Conservation (phyloP, 2,329 filamentous ascomycete genomes). For the Fusarium euwallaceae region DNA sequence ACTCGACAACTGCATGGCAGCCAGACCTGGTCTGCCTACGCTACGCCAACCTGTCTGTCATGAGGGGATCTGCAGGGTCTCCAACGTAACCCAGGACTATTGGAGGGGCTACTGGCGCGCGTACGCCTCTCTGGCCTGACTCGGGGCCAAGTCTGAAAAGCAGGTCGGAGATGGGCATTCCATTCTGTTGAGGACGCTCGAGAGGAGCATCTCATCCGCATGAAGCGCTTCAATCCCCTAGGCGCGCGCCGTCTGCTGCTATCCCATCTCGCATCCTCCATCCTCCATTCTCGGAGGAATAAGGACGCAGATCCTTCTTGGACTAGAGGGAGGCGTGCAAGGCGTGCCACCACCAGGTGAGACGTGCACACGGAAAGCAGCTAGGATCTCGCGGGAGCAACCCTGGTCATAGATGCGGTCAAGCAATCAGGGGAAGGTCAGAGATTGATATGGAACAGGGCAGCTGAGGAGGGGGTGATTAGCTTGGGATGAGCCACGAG, state of each 20-base stretch:
- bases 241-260: neutral
- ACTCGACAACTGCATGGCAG: constrained; percentile 12
- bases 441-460: constrained; percentile 34
- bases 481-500: neutral
- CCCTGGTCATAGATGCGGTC: constrained; percentile 41
- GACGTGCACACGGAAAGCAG: constrained; percentile 47
- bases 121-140: constrained; percentile 23
- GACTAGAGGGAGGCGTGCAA: constrained; percentile 18
- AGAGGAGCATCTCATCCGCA: constrained; percentile 15
- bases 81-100: constrained; percentile 21
- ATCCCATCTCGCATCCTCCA: constrained; percentile 22
- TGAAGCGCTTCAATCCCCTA: constrained; percentile 20
- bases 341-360: constrained; percentile 37
- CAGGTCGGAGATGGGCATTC: neutral
- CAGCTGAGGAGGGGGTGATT: constrained; percentile 15
- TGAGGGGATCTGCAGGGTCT: constrained; percentile 22
- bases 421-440: constrained; percentile 36
- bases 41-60: neutral
- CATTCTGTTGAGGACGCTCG: constrained; percentile 29
- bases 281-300: constrained; percentile 33
- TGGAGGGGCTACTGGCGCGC: constrained; percentile 28
- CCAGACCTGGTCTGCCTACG: constrained; percentile 9
- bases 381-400: constrained; percentile 39
- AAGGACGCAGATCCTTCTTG: constrained; percentile 42
- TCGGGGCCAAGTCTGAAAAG: constrained; percentile 6